Evolutionary conservation across 768 basidiomycete species (phyloP).

Genomic region (Suillus sp.): DNA sequence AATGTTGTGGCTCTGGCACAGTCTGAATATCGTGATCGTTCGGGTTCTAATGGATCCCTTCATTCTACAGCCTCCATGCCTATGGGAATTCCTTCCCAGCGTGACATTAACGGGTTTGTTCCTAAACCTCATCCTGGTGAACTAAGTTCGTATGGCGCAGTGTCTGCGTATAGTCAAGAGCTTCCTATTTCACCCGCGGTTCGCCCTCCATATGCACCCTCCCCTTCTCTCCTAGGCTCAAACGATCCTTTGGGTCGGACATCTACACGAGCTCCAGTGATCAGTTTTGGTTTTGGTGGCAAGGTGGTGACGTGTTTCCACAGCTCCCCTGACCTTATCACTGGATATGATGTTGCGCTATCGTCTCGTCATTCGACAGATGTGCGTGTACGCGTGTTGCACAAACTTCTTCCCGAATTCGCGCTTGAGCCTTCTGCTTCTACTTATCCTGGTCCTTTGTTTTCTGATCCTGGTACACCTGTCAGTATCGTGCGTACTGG

Average conservation of each 20-base stretch:
- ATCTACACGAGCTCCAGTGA: conserved; percentile 70
- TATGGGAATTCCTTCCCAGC: conserved; percentile 22
- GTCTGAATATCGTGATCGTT: conserved; percentile 38
- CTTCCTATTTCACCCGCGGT: conserved; percentile 36
- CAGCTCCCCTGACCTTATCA: conserved; percentile 60
- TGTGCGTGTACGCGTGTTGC: conserved; percentile 66
- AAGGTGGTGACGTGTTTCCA: conserved; percentile 90
- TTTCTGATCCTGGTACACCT: conserved; percentile 70
- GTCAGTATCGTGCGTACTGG: conserved; percentile 69
- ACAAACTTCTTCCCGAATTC: conserved; percentile 70
- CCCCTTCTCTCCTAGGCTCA: conserved; percentile 77
- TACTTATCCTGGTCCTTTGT: conserved; percentile 85
- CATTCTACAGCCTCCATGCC: conserved; percentile 34
- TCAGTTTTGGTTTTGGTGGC: conserved; percentile 95
- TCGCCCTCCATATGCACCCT: conserved; percentile 74
- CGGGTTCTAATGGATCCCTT: conserved; percentile 48
- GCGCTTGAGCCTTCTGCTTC: conserved; percentile 54
- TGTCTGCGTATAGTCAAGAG: conserved; percentile 28
- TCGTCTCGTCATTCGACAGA: conserved; percentile 70
- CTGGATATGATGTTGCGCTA: conserved; percentile 78
- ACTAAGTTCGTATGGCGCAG: conserved; percentile 20
- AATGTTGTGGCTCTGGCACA: conserved; percentile 18
- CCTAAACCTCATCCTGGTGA: conserved; percentile 22
- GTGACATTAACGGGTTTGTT: conserved; percentile 32
- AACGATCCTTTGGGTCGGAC: conserved; percentile 83